Conservation (phyloP, 1,284 basidiomycete species). For the Tetrapyrgos nigripes region DNA sequence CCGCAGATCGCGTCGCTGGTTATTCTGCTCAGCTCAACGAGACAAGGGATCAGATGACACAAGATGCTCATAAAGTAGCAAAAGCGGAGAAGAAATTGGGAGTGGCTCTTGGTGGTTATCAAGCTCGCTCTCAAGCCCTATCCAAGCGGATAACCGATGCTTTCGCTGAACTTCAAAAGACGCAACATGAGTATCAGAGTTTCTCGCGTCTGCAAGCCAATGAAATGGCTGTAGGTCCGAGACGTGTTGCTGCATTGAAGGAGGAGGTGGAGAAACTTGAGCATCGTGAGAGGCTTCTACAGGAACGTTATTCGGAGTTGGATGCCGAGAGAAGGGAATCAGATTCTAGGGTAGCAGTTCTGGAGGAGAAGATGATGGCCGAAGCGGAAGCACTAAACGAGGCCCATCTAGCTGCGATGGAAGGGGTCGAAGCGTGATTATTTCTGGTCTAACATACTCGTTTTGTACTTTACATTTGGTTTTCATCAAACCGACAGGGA, state of each 20-base stretch:
- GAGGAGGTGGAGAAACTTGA: slow-evolving; percentile 87
- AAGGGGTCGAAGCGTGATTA: slow-evolving; percentile 37
- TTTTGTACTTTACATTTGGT: neutral
- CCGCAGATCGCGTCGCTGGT: slow-evolving; percentile 68
- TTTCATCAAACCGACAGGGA: neutral
- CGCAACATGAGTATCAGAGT: slow-evolving; percentile 76
- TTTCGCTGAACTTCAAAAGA: slow-evolving; percentile 73
- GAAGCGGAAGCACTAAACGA: slow-evolving; percentile 87
- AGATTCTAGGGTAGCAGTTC: slow-evolving; percentile 59
- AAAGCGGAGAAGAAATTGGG: slow-evolving; percentile 94
- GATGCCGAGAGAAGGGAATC: slow-evolving; percentile 74
- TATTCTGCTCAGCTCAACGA: slow-evolving; percentile 68
- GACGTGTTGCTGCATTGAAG: slow-evolving; percentile 74
- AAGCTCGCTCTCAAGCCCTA: slow-evolving; percentile 77
- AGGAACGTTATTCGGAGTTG: slow-evolving; percentile 85
- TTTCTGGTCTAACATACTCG: neutral
- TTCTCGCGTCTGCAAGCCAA: slow-evolving; percentile 76
- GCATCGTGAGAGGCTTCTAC: slow-evolving; percentile 76
- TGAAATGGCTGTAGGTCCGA: slow-evolving; percentile 79
- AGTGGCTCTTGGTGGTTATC: slow-evolving; percentile 91
- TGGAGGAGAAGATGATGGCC: slow-evolving; percentile 80
- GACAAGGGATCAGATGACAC: slow-evolving; percentile 79
- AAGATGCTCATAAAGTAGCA: slow-evolving; percentile 79
- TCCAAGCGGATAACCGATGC: slow-evolving; percentile 70
- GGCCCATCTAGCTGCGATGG: slow-evolving; percentile 69